A percentile compares a stretch with the other conserved stretches of the same genome.
phyloP scores from a whole-genome alignment of 2,329 filamentous ascomycete genomes.

The Aspergillus terreus region DNA sequence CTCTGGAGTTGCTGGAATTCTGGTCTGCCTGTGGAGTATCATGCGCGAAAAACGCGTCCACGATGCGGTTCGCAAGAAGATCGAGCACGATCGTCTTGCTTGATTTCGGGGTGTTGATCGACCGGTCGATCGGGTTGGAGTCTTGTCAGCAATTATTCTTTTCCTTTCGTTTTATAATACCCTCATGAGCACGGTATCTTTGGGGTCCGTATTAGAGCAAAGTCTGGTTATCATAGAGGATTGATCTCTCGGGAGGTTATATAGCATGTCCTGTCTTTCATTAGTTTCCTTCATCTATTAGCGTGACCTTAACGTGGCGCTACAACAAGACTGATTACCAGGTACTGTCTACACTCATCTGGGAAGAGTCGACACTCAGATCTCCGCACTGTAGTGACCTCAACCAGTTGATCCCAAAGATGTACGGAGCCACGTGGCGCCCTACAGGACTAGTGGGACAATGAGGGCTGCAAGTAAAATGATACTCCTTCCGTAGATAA shows the following conservation, averaged over 20 bases:
- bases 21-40: conserved; percentile 60
- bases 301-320: too few species aligned
- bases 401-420: too few species aligned
- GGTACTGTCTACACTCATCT: too few species aligned
- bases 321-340: too few species aligned
- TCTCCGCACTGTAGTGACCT: too few species aligned
- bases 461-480: too few species aligned
- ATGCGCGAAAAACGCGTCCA: conserved; percentile 36
- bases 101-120: conserved; percentile 11
- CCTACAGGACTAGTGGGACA: too few species aligned
- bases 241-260: not conserved
- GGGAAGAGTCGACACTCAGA: too few species aligned
- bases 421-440: too few species aligned
- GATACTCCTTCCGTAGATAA: too few species aligned
- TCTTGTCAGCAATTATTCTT: not conserved
- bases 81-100: conserved; percentile 31
- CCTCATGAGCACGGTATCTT: not conserved
- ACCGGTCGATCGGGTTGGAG: not conserved
- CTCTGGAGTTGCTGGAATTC: conserved; percentile 66
- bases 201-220: not conserved
- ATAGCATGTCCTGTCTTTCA: not conserved
- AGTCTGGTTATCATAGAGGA: not conserved
- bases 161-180: not conserved
- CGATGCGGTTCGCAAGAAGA: conserved; percentile 21
- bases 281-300: not conserved